These are phyloP conservation scores for Letharia lupina DNA, from an alignment of 495 filamentous ascomycete genomes.

Conservation along the genomic window DNA sequence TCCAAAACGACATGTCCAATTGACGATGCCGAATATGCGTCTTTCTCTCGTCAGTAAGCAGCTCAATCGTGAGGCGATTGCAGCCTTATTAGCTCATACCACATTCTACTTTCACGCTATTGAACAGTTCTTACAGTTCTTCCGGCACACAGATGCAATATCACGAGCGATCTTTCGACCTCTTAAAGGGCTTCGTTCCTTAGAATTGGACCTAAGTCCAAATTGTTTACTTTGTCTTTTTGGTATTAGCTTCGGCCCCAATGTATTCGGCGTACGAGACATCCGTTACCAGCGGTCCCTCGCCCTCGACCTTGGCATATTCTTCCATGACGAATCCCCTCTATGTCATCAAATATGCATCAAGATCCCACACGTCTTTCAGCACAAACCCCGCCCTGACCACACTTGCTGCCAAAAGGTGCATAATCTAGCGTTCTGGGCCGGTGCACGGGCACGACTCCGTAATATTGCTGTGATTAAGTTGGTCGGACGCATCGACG, in stretches of 20 bases:
- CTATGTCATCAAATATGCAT: neutral
- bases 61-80: slow-evolving; percentile 1
- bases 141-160: neutral
- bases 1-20: no score
- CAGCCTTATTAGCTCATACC: neutral
- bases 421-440: neutral
- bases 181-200: neutral
- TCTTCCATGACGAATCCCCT: neutral
- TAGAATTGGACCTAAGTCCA: neutral
- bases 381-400: neutral
- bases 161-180: neutral
- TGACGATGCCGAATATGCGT: neutral
- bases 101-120: neutral
- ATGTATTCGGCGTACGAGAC: neutral
- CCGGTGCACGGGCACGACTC: slow-evolving; percentile 1
- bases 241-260: neutral
- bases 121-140: neutral
- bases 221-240: neutral
- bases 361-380: neutral
- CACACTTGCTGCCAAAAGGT: slow-evolving; percentile 1
- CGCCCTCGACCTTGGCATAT: neutral
- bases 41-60: slow-evolving; percentile 9
- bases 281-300: neutral
- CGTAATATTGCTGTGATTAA: slow-evolving; percentile 5
- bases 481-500: slow-evolving; percentile 2